Percentiles rank a stretch among this genome's conserved stretches.
phyloP scores from a whole-genome alignment of 78 protist genomes.

The Dictyostelium intermedium region DNA sequence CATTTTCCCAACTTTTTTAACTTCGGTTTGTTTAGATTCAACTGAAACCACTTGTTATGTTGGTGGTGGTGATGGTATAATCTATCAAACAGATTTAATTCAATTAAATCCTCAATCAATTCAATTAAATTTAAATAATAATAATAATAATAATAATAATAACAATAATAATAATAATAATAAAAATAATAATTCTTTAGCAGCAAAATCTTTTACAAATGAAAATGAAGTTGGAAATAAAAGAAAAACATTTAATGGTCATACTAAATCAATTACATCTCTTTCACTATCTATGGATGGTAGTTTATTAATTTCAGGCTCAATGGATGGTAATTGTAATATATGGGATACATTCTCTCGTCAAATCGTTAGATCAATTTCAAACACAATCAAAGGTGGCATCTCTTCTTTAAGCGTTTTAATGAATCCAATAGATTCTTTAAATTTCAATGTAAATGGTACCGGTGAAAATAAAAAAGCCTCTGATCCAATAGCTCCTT shows the following conservation, averaged over 20 bases:
- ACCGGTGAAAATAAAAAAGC: neutral
- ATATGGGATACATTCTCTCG: constrained; percentile 78
- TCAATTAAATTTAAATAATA: neutral
- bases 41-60: constrained; percentile 67
- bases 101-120: neutral
- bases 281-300: constrained; percentile 66
- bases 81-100: constrained; percentile 60
- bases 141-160: neutral
- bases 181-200: neutral
- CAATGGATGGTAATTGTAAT: constrained; percentile 54
- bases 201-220: neutral
- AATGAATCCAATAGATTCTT: constrained; percentile 48
- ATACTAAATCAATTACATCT: constrained; percentile 30
- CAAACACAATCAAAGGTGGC: constrained; percentile 42
- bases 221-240: neutral
- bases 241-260: constrained; percentile 60
- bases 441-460: constrained; percentile 17
- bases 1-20: constrained; percentile 68
- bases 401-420: constrained; percentile 2
- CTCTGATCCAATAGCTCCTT: constrained; percentile 44
- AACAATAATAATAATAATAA: neutral
- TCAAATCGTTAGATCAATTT: constrained; percentile 36
- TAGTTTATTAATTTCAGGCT: constrained; percentile 34
- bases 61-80: constrained; percentile 74
- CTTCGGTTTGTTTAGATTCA: constrained; percentile 31